A percentile compares a stretch with the other conserved stretches of the same genome.
phyloP scores from a whole-genome alignment of 495 filamentous ascomycete genomes.

The Thermochaetoides thermophila region DNA sequence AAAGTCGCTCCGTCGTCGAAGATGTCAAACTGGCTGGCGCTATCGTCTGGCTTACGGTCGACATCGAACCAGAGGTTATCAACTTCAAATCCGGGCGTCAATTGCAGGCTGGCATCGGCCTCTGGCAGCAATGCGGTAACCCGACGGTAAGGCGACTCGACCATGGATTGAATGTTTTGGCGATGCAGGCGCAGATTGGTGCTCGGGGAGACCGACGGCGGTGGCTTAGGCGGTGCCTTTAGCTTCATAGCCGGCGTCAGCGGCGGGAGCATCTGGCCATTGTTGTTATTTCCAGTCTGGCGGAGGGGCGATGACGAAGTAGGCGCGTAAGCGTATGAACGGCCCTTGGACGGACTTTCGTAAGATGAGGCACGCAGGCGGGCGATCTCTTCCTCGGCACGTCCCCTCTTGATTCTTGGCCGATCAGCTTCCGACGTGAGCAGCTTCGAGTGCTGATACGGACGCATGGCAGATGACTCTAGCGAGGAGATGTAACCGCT shows the following conservation, averaged over 20 bases:
- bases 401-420: slow-evolving; percentile 67
- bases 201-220: slow-evolving; percentile 80
- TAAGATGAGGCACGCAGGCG: slow-evolving; percentile 85
- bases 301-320: slow-evolving; percentile 46
- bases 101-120: slow-evolving; percentile 44
- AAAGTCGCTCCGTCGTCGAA: slow-evolving; percentile 47
- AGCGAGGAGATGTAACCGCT: slow-evolving; percentile 95
- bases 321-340: slow-evolving; percentile 31
- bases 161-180: slow-evolving; percentile 68
- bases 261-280: slow-evolving; percentile 55
- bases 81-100: slow-evolving; percentile 66
- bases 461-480: slow-evolving; percentile 81
- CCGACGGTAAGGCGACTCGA: slow-evolving; percentile 72
- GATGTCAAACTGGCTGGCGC: slow-evolving; percentile 49
- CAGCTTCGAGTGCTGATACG: slow-evolving; percentile 43
- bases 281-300: slow-evolving; percentile 29
- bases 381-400: slow-evolving; percentile 88
- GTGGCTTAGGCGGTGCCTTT: slow-evolving; percentile 65
- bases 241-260: slow-evolving; percentile 81
- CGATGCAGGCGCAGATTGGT: slow-evolving; percentile 91
- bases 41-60: slow-evolving; percentile 32
- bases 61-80: slow-evolving; percentile 24
- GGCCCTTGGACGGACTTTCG: slow-evolving; percentile 68
- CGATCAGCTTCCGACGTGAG: slow-evolving; percentile 63
- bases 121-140: slow-evolving; percentile 41